Percentiles rank a stretch among this genome's conserved stretches.
Conservation (phyloP, 768 basidiomycete species). For the Paxillus rubicundulus region DNA sequence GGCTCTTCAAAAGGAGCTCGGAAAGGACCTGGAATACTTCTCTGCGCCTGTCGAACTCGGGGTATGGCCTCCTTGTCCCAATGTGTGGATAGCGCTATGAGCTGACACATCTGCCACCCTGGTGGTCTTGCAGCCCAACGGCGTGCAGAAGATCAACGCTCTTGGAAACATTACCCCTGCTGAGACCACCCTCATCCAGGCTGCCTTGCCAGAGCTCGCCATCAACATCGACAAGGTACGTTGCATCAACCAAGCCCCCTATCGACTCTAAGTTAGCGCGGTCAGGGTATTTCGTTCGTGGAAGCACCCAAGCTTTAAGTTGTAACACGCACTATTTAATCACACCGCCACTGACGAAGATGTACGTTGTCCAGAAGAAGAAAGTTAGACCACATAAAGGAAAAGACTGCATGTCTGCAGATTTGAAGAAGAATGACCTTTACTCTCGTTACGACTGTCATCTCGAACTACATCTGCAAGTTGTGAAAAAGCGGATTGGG, state of each 20-base stretch:
- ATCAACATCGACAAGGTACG: conserved; percentile 70
- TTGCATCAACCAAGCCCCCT: conserved; percentile 5
- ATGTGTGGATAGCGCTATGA: neutral
- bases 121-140: conserved; percentile 55
- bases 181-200: conserved; percentile 75
- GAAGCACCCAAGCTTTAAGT: conserved; percentile 27
- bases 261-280: neutral
- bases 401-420: neutral
- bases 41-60: conserved; percentile 87
- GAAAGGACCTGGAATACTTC: conserved; percentile 79
- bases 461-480: too few species aligned
- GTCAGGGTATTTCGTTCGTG: conserved; percentile 27
- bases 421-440: neutral
- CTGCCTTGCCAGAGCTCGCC: conserved; percentile 76
- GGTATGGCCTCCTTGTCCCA: conserved; percentile 39
- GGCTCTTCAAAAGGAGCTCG: conserved; percentile 78
- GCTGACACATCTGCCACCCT: conserved; percentile 7
- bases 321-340: neutral
- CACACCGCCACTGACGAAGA: neutral
- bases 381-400: neutral
- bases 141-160: conserved; percentile 78
- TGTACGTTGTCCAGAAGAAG: conserved; percentile 9
- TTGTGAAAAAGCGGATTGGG: too few species aligned
- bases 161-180: conserved; percentile 70
- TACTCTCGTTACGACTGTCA: too few species aligned